Evolutionary conservation across 768 basidiomycete species (phyloP), one percentile per base, ranked within the genome.

Genomic region (Rhizopogon salebrosus): DNA sequence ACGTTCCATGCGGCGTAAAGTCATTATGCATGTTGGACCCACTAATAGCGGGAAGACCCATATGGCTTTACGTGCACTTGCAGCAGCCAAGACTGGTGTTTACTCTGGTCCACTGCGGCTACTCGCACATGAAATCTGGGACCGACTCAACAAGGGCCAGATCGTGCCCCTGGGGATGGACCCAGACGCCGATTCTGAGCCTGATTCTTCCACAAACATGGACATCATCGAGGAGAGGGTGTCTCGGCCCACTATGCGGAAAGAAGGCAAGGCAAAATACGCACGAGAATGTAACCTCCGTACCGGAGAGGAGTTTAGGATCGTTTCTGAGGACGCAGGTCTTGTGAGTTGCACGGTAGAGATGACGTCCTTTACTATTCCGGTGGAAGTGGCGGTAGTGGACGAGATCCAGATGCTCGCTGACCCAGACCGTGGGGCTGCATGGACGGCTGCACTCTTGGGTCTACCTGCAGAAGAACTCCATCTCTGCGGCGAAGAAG

Each of bases 41-140:
- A 98, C 97, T 22, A 99, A 98, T 68, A 92, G 90, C 56, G 97
- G 95, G 27, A 99, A 99, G 73, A 99, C 95, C 0, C 85, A 98
- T 63, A 85, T 89, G 62, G 97, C 95, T 0, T 73, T 99, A 8
- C 85, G 91, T 40, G 92, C 94, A 0, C 79, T 99, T 2, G 89
- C 92, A 0, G 81, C 83, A 4, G 83, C 94, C 0, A 61, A 65
- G 1, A 71, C 73, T 0, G 97, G 95, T 5, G 77, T 88, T 3
- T 98, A 98, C 60, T 92, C 92, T 0, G 94, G 95, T 0, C 97
- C 95, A 0, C 75, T 98, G 5, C 81, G 95, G 18, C 77, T 99
- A 36, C 84, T 99, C 41, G 97, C 97, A 0, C 88, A 98, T 70
- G 95, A 99, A 69, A 89, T 98, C 39, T 97, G 84, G 81, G 84